Evolutionary conservation across 106 monocot species (phyloP).

Genomic region (Triglochin maritima): DNA sequence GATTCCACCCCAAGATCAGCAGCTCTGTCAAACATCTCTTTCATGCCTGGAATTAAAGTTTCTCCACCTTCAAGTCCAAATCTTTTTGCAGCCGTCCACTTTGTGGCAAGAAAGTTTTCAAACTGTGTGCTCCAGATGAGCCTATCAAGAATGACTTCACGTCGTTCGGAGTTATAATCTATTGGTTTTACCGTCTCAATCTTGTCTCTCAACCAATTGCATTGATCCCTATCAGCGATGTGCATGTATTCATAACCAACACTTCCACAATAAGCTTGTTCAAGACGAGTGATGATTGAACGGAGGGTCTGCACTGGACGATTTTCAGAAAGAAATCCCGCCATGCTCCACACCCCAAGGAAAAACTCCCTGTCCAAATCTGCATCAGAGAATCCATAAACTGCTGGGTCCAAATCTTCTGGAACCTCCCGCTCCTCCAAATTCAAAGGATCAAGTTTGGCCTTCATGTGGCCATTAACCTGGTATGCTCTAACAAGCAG

Average conservation of each 20-base stretch:
- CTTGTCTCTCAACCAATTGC: slow-evolving; percentile 89
- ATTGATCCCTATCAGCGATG: slow-evolving; percentile 72
- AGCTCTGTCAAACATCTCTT: slow-evolving; percentile 73
- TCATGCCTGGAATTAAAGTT: slow-evolving; percentile 75
- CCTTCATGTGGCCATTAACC: slow-evolving; percentile 86
- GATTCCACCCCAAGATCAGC: slow-evolving; percentile 60
- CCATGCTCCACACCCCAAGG: slow-evolving; percentile 84
- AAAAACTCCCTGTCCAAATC: slow-evolving; percentile 91
- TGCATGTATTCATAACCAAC: slow-evolving; percentile 99
- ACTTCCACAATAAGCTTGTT: slow-evolving; percentile 85
- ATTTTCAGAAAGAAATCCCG: slow-evolving; percentile 81
- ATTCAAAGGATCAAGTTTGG: slow-evolving; percentile 64
- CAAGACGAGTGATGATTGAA: slow-evolving; percentile 50
- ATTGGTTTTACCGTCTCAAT: slow-evolving; percentile 58
- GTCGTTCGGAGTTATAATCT: slow-evolving; percentile 33
- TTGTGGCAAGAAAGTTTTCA: slow-evolving; percentile 70
- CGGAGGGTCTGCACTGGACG: slow-evolving; percentile 83
- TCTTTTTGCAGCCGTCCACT: slow-evolving; percentile 66
- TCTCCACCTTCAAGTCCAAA: slow-evolving; percentile 81
- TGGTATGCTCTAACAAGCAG: slow-evolving; percentile 81
- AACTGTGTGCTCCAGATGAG: slow-evolving; percentile 76
- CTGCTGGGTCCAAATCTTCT: slow-evolving; percentile 43
- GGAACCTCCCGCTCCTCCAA: slow-evolving; percentile 55
- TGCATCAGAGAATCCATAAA: slow-evolving; percentile 78
- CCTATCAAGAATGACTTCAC: slow-evolving; percentile 59